These are phyloP conservation scores for Phialophora verrucosa DNA, from an alignment of 2,329 filamentous ascomycete species.

Conservation along the genomic window DNA sequence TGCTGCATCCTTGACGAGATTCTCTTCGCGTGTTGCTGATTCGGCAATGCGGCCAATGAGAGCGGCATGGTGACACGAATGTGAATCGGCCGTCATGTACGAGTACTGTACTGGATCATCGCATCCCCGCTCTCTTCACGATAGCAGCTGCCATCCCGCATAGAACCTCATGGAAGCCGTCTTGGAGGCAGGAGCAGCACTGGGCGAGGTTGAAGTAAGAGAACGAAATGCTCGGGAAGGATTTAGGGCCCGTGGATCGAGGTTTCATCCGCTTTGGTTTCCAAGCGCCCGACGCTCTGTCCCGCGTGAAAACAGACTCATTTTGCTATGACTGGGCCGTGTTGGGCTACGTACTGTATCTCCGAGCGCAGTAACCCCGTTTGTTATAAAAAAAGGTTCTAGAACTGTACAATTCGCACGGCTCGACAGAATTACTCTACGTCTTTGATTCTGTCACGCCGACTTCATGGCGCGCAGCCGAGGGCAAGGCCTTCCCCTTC, in stretches of 20 bases:
- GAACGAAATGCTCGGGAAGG: background rate
- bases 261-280: background rate
- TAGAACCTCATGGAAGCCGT: background rate
- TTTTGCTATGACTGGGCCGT: background rate
- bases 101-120: background rate
- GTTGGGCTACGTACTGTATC: background rate
- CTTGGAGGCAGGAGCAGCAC: background rate
- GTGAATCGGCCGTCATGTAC: background rate
- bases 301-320: background rate
- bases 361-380: background rate
- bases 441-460: background rate
- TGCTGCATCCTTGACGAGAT: background rate
- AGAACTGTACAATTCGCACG: too few relatives aligned
- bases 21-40: background rate
- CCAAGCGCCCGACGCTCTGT: background rate
- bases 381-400: background rate
- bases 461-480: too few relatives aligned
- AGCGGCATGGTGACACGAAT: background rate
- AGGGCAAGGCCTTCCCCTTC: background rate
- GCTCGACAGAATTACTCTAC: background rate
- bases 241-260: background rate
- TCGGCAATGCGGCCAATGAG: background rate
- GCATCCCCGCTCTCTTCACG: background rate
- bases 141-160: background rate
- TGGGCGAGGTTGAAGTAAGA: background rate